A percentile compares a stretch with the other conserved stretches of the same genome.
Conservation (phyloP, 2,329 filamentous ascomycete species). For the Ophiosphaerella herpotricha region DNA sequence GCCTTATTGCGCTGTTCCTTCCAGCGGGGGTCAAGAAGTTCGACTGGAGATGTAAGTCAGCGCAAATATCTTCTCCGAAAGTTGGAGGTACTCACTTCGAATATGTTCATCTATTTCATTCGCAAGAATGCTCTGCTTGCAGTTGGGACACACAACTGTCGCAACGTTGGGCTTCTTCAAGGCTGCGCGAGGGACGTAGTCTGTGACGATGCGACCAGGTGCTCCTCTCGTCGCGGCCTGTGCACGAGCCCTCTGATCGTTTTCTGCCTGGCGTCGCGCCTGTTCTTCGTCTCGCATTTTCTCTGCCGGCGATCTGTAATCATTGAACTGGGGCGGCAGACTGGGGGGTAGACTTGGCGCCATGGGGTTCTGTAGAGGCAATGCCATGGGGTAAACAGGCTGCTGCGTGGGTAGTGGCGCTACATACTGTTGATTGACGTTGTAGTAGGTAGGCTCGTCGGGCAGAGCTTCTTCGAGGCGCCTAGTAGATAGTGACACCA, state of each 20-base stretch:
- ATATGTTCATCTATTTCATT: conserved; percentile 91
- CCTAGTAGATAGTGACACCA: conserved; percentile 80
- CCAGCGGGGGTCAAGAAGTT: conserved; percentile 91
- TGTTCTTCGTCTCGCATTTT: conserved; percentile 47
- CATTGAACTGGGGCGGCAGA: conserved; percentile 27
- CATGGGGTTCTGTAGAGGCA: conserved; percentile 35
- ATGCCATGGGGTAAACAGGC: conserved; percentile 33
- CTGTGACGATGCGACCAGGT: conserved; percentile 80
- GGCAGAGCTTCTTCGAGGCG: conserved; percentile 97
- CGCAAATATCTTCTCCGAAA: conserved; percentile 1
- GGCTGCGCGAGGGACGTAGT: conserved; percentile 86
- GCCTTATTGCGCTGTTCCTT: conserved; percentile 93
- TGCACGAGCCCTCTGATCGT: conserved; percentile 72
- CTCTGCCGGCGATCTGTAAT: conserved; percentile 39
- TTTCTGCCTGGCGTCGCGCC: conserved; percentile 50
- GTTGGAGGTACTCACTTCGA: conserved; percentile 65
- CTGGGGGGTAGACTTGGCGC: conserved; percentile 14
- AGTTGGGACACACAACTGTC: conserved; percentile 87
- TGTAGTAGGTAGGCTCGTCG: conserved; percentile 61
- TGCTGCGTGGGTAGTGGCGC: conserved; percentile 35
- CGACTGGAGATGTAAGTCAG: conserved; percentile 62
- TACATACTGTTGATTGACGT: conserved; percentile 37
- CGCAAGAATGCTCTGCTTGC: conserved; percentile 84
- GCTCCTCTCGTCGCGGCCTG: conserved; percentile 76
- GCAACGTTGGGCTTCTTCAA: conserved; percentile 67